These are phyloP conservation scores for Ganoderma meredithae DNA, from an alignment of 1,284 basidiomycete species.

Conservation along the genomic window DNA sequence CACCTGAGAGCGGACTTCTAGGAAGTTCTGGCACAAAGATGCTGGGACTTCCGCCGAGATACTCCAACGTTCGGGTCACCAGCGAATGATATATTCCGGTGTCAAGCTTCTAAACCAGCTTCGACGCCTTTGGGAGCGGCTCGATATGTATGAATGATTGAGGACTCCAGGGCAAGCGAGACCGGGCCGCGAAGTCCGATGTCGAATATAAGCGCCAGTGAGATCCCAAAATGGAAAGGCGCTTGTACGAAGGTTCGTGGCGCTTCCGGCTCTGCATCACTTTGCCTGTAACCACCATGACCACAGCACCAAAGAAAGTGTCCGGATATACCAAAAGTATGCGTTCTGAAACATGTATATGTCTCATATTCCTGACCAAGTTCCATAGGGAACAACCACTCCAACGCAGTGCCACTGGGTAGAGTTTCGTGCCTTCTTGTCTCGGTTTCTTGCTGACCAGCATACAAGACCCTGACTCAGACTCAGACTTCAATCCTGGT, in stretches of 20 bases:
- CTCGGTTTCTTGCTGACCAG: not conserved
- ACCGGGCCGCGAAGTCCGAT: not conserved
- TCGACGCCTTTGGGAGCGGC: too few relatives aligned
- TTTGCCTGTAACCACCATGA: constrained; percentile 6
- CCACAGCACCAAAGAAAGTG: not conserved
- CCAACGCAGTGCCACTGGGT: constrained; percentile 7
- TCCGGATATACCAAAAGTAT: constrained; percentile 9
- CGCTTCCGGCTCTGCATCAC: not conserved
- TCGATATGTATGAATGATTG: too few relatives aligned
- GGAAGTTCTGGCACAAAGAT: not conserved
- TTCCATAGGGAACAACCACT: not conserved
- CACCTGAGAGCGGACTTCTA: not conserved
- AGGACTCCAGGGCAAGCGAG: too few relatives aligned
- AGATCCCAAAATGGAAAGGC: not conserved
- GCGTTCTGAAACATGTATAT: too few relatives aligned
- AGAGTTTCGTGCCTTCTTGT: not conserved
- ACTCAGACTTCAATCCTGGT: constrained; percentile 38
- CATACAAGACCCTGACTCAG: constrained; percentile 32
- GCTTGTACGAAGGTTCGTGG: not conserved
- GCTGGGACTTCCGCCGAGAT: too few relatives aligned
- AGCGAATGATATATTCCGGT: too few relatives aligned
- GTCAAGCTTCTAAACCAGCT: too few relatives aligned
- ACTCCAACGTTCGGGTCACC: too few relatives aligned
- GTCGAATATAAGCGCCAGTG: not conserved
- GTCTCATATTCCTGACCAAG: not conserved